A percentile compares a stretch with the other conserved stretches of the same genome.
These are phyloP conservation scores for Sugiyamaella qingdaonensis DNA, from an alignment of 805 yeast genomes.

Conservation along the genomic window DNA sequence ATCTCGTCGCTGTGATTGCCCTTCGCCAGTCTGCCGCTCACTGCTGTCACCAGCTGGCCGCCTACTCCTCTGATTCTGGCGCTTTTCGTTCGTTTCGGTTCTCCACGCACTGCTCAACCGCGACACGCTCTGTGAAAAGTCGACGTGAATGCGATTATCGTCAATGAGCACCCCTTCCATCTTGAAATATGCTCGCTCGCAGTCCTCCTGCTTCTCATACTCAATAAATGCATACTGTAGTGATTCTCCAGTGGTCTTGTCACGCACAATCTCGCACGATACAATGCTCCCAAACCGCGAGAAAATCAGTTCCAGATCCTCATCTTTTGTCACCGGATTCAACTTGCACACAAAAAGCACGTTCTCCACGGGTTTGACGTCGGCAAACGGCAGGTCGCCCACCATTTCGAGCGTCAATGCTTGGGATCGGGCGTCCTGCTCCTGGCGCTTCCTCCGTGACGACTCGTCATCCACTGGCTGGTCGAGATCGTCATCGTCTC, in stretches of 20 bases:
- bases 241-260: constrained; percentile 45
- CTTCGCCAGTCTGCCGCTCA: background rate
- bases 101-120: constrained; percentile 29
- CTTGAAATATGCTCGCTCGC: constrained; percentile 59
- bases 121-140: constrained; percentile 56
- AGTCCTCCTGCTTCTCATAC: constrained; percentile 42
- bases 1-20: background rate
- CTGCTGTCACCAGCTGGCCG: background rate
- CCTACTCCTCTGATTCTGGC: background rate
- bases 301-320: constrained; percentile 53
- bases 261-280: constrained; percentile 50
- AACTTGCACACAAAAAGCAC: constrained; percentile 60
- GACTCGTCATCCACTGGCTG: constrained; percentile 29
- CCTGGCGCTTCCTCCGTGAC: constrained; percentile 27
- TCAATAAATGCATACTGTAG: constrained; percentile 64
- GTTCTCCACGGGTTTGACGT: constrained; percentile 55
- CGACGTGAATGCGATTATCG: constrained; percentile 60
- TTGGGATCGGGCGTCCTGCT: constrained; percentile 44
- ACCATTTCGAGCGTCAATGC: constrained; percentile 60
- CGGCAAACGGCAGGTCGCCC: constrained; percentile 59
- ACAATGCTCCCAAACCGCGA: constrained; percentile 55
- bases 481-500: constrained; percentile 24
- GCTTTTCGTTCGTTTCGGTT: constrained; percentile 12
- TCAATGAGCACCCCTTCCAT: constrained; percentile 63
- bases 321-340: constrained; percentile 57